A percentile compares a stretch with the other conserved stretches of the same genome.
phyloP scores from a whole-genome alignment of 176 grass and related monocot species.

The Thalia dealbata region DNA sequence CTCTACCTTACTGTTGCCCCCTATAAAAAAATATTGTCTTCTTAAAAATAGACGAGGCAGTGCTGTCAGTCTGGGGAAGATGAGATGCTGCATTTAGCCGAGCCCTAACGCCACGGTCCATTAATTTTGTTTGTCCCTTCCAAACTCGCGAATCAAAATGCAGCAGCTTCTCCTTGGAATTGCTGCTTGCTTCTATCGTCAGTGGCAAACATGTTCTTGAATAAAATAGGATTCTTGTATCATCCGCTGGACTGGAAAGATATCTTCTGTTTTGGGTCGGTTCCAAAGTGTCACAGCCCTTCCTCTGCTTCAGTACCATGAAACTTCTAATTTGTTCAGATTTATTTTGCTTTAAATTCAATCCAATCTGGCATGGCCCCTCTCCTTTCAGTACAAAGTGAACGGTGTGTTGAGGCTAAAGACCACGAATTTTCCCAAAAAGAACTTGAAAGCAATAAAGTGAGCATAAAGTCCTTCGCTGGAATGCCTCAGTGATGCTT shows the following conservation, averaged over 20 bases:
- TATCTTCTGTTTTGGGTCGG: background rate
- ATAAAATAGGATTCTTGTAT: background rate
- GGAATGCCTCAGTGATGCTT: background rate
- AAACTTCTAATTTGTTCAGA: background rate
- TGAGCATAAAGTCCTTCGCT: background rate
- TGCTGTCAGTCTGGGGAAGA: background rate
- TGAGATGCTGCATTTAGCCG: background rate
- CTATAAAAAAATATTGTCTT: background rate
- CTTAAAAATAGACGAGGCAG: background rate
- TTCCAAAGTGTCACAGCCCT: too few relatives aligned
- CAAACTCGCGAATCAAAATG: slow-evolving; percentile 2
- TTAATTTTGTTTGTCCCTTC: slow-evolving; percentile 1
- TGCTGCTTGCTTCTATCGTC: background rate
- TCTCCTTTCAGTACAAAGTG: background rate
- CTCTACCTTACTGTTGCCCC: background rate
- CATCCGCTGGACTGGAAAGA: background rate
- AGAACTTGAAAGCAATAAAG: background rate
- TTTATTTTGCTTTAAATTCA: too few relatives aligned
- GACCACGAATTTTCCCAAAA: background rate
- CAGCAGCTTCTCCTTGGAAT: background rate
- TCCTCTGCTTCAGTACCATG: background rate
- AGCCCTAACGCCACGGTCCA: background rate
- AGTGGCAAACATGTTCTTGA: background rate
- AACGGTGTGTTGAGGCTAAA: background rate
- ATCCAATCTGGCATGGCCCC: background rate